phyloP scores from a whole-genome alignment of 345 rosid genomes.

The Cardamine resedifolia region DNA sequence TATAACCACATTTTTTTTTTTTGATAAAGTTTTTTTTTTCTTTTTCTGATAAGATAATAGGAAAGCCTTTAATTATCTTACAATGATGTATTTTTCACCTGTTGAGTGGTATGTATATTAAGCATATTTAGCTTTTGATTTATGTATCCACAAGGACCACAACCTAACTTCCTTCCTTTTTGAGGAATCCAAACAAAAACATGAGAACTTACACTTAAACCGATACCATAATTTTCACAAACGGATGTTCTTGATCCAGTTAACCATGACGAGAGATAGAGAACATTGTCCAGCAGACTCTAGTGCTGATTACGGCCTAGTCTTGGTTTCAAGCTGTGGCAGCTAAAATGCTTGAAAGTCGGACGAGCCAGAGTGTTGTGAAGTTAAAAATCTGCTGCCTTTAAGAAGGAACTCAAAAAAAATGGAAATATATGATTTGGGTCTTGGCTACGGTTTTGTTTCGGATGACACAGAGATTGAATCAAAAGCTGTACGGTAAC shows the following conservation, averaged over 20 bases:
- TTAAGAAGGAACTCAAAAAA: slow-evolving; percentile 3
- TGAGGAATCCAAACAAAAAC: slow-evolving; percentile 1
- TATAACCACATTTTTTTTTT: too few relatives aligned
- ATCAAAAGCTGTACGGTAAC: slow-evolving; percentile 65
- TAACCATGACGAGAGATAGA: slow-evolving; percentile 2
- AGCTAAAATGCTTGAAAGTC: slow-evolving; percentile 5
- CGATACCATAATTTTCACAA: slow-evolving; percentile 23
- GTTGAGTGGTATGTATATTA: slow-evolving; percentile 29
- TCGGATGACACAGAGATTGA: slow-evolving; percentile 31
- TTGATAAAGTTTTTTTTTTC: too few relatives aligned
- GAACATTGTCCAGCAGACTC: slow-evolving; percentile 33
- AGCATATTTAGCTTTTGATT: slow-evolving; percentile 18
- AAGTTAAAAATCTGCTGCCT: slow-evolving; percentile 23
- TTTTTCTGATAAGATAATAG: not conserved
- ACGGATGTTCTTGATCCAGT: slow-evolving; percentile 19
- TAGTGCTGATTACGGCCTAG: not conserved
- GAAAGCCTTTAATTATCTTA: slow-evolving; percentile 28
- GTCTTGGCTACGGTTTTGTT: slow-evolving; percentile 28
- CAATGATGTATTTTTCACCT: slow-evolving; percentile 17
- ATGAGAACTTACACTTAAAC: slow-evolving; percentile 8
- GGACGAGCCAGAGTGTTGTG: slow-evolving; percentile 4
- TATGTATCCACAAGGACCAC: slow-evolving; percentile 35
- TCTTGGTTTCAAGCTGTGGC: slow-evolving; percentile 21
- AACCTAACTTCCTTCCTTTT: slow-evolving; percentile 23
- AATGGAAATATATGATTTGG: slow-evolving; percentile 5